Conservation (phyloP, 805 yeast species). For the Nadsonia fulvescens region DNA sequence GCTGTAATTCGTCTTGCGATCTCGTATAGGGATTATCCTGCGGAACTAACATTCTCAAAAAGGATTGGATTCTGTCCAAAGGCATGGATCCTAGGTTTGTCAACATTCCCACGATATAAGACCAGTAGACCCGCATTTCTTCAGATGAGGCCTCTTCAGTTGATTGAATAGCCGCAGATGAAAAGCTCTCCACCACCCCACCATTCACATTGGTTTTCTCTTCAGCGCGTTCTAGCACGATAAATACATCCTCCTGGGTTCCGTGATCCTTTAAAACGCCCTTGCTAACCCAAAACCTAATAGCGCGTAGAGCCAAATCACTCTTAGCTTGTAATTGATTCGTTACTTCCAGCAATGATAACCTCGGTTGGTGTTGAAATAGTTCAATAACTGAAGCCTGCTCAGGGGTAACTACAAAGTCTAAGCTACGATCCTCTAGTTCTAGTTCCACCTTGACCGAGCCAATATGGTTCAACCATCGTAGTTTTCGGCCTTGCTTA, state of each 20-base stretch:
- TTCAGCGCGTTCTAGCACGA: slow-evolving; percentile 23
- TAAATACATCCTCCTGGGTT: slow-evolving; percentile 22
- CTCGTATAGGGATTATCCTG: slow-evolving; percentile 26
- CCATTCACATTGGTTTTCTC: slow-evolving; percentile 6
- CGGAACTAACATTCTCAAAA: slow-evolving; percentile 38
- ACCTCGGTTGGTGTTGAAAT: slow-evolving; percentile 21
- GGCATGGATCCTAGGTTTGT: slow-evolving; percentile 36
- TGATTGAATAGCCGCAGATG: slow-evolving; percentile 11
- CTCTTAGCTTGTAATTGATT: slow-evolving; percentile 25
- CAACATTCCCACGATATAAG: slow-evolving; percentile 37
- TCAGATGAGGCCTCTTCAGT: slow-evolving; percentile 17
- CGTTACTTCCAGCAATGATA: slow-evolving; percentile 21
- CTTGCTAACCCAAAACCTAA: slow-evolving; percentile 46
- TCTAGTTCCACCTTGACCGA: slow-evolving; percentile 40
- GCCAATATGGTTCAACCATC: slow-evolving; percentile 42
- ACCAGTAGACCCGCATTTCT: slow-evolving; percentile 25
- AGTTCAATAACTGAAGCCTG: slow-evolving; percentile 44
- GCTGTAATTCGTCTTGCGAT: slow-evolving; percentile 25
- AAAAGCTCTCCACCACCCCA: slow-evolving; percentile 6
- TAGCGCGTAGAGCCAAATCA: slow-evolving; percentile 21
- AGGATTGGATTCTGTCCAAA: slow-evolving; percentile 31
- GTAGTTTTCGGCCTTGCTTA: slow-evolving; percentile 40
- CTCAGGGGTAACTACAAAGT: slow-evolving; percentile 42
- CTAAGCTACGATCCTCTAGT: slow-evolving; percentile 26
- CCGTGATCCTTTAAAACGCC: slow-evolving; percentile 30